Percentiles rank a stretch among this genome's conserved stretches.
These are phyloP conservation scores for Boletus sp. DNA, from an alignment of 768 basidiomycete species.

Conservation along the genomic window DNA sequence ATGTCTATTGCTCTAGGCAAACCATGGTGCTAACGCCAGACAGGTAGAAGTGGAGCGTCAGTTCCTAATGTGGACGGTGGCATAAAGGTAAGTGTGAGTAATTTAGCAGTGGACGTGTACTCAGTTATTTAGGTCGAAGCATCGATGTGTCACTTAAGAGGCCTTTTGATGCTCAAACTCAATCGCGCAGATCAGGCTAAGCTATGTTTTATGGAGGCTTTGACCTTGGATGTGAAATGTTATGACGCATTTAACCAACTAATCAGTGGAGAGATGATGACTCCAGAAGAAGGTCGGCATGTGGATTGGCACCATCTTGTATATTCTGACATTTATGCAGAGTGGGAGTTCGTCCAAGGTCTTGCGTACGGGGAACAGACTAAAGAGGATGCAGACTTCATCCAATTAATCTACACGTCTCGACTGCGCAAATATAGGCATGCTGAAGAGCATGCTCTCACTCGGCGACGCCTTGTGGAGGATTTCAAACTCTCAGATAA, in stretches of 20 bases:
- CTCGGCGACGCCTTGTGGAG: constrained; percentile 74
- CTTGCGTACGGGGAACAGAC: constrained; percentile 82
- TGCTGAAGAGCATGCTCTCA: constrained; percentile 73
- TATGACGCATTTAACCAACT: constrained; percentile 94
- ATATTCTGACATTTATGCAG: constrained; percentile 41
- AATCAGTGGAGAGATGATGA: constrained; percentile 93
- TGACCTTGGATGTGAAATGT: constrained; percentile 93
- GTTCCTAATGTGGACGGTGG: constrained; percentile 87
- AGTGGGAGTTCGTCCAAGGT: constrained; percentile 93
- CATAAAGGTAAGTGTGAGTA: constrained; percentile 67
- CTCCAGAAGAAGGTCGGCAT: constrained; percentile 85
- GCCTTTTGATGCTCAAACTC: constrained; percentile 90
- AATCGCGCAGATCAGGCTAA: constrained; percentile 91
- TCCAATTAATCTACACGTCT: constrained; percentile 89
- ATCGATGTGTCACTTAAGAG: constrained; percentile 94
- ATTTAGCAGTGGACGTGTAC: not conserved
- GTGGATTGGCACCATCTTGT: not conserved
- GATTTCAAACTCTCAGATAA: constrained; percentile 88
- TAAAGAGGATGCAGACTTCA: constrained; percentile 86
- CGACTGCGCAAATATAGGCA: constrained; percentile 91
- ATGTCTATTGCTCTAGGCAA: not conserved
- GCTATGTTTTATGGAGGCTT: constrained; percentile 92
- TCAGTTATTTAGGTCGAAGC: constrained; percentile 76
- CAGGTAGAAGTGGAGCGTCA: constrained; percentile 65
- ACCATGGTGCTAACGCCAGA: constrained; percentile 6